phyloP scores from a whole-genome alignment of 2,329 filamentous ascomycete species.

The Aureobasidium sp. region DNA sequence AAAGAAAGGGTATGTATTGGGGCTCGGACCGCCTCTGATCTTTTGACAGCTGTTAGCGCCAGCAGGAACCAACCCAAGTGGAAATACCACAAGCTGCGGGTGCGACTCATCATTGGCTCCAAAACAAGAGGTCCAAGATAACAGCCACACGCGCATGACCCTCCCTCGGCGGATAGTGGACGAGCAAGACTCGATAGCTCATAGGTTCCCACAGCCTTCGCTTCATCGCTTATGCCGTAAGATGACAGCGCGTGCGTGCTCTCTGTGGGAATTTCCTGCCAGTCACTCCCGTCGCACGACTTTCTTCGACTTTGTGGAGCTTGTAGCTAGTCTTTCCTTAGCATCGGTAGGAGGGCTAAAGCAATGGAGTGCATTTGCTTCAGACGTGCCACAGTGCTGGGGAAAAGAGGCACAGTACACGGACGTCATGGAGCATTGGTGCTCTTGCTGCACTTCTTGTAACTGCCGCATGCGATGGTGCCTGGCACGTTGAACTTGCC shows the following conservation, averaged over 20 bases:
- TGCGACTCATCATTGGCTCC: constrained; percentile 6
- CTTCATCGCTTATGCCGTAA: constrained; percentile 18
- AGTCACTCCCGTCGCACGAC: constrained; percentile 11
- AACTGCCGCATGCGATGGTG: constrained; percentile 7
- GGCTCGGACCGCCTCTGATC: background rate
- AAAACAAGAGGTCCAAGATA: background rate
- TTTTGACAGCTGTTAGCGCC: constrained; percentile 20
- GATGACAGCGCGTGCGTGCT: constrained; percentile 20
- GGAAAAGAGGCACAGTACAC: constrained; percentile 8
- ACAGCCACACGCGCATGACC: constrained; percentile 15
- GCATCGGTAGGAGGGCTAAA: constrained; percentile 3
- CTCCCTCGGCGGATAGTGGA: constrained; percentile 5
- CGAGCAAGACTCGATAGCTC: background rate
- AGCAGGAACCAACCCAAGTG: constrained; percentile 14
- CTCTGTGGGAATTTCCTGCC: background rate
- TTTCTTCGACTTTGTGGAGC: constrained; percentile 5
- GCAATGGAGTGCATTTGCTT: constrained; percentile 9
- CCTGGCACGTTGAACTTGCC: background rate
- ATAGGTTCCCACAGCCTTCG: constrained; percentile 15
- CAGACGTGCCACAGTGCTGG: constrained; percentile 18
- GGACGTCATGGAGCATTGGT: constrained; percentile 20
- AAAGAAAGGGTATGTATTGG: background rate
- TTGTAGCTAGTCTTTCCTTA: background rate
- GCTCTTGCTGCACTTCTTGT: constrained; percentile 1
- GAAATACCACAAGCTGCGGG: constrained; percentile 8